phyloP scores from a whole-genome alignment of 768 basidiomycete species.

The Boletales sp. region DNA sequence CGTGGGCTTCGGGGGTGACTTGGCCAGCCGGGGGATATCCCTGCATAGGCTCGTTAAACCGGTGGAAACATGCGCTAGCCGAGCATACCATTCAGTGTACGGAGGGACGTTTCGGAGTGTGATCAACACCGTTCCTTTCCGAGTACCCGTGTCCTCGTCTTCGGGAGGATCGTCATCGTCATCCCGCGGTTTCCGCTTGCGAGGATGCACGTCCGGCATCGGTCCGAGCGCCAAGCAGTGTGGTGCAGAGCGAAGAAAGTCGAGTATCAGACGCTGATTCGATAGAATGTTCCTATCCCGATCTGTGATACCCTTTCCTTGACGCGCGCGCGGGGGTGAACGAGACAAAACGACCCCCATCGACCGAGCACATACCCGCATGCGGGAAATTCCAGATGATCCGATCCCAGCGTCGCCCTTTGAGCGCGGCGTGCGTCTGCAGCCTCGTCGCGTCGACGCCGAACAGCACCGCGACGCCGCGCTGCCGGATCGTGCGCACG shows the following conservation, averaged over 20 bases:
- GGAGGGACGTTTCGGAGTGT: constrained; percentile 85
- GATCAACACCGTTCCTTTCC: constrained; percentile 74
- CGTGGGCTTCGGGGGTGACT: constrained; percentile 60
- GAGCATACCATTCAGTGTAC: constrained; percentile 77
- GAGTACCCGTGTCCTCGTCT: constrained; percentile 7
- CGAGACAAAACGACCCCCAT: background rate
- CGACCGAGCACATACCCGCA: constrained; percentile 57
- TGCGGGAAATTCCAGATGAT: constrained; percentile 98
- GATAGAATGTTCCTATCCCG: constrained; percentile 90
- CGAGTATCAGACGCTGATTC: constrained; percentile 81
- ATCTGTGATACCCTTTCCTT: constrained; percentile 87
- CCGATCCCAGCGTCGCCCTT: constrained; percentile 65
- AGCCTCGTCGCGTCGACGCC: constrained; percentile 81
- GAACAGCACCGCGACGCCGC: constrained; percentile 73
- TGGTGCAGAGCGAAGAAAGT: constrained; percentile 74
- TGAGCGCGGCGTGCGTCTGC: constrained; percentile 54
- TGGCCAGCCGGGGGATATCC: constrained; percentile 74
- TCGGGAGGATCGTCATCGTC: constrained; percentile 43
- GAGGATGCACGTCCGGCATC: constrained; percentile 40
- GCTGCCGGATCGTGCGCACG: constrained; percentile 48
- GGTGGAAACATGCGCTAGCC: constrained; percentile 6
- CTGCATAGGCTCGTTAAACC: constrained; percentile 33
- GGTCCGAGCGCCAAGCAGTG: constrained; percentile 57
- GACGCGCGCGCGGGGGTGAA: constrained; percentile 1
- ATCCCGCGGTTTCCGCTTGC: constrained; percentile 42